Percentiles rank a stretch among this genome's conserved stretches.
Evolutionary conservation across 2,329 filamentous ascomycete species (phyloP).

Genomic region (Chrysoporthe puriensis): DNA sequence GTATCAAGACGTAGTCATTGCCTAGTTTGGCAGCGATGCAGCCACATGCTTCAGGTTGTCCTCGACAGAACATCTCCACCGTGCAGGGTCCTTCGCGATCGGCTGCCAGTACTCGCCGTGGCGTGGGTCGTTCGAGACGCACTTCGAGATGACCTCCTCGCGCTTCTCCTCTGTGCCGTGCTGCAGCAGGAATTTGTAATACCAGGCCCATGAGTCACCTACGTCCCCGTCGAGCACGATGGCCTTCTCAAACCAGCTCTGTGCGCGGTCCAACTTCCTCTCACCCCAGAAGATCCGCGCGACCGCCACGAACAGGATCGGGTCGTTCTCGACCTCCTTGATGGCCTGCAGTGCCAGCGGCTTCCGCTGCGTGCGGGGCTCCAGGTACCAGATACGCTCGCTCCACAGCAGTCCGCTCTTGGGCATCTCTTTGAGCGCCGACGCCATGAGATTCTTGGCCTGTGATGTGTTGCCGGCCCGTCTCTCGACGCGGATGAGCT

Average conservation of each 20-base stretch:
- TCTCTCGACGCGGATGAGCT: slow-evolving; percentile 91
- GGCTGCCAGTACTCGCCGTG: slow-evolving; percentile 93
- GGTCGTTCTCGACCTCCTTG: slow-evolving; percentile 94
- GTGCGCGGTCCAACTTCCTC: slow-evolving; percentile 87
- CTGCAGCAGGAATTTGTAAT: slow-evolving; percentile 88
- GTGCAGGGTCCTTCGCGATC: slow-evolving; percentile 82
- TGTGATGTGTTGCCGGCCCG: slow-evolving; percentile 82
- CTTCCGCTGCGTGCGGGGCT: slow-evolving; percentile 89
- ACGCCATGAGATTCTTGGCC: slow-evolving; percentile 90
- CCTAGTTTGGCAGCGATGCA: slow-evolving; percentile 39
- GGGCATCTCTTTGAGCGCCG: slow-evolving; percentile 88
- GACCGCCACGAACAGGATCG: slow-evolving; percentile 85
- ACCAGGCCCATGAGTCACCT: slow-evolving; percentile 98
- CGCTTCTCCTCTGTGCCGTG: slow-evolving; percentile 95
- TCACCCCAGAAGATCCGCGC: slow-evolving; percentile 97
- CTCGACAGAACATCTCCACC: slow-evolving; percentile 74
- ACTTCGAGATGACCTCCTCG: slow-evolving; percentile 80
- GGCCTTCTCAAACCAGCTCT: slow-evolving; percentile 97
- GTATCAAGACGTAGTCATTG: not conserved
- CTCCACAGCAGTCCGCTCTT: slow-evolving; percentile 87
- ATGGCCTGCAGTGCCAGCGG: slow-evolving; percentile 90
- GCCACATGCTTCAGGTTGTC: slow-evolving; percentile 84
- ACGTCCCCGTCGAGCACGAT: slow-evolving; percentile 83
- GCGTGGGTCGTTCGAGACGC: slow-evolving; percentile 79
- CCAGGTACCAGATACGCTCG: slow-evolving; percentile 94